Conservation (phyloP, 73 alveolate species). For the Blepharisma stoltei region DNA sequence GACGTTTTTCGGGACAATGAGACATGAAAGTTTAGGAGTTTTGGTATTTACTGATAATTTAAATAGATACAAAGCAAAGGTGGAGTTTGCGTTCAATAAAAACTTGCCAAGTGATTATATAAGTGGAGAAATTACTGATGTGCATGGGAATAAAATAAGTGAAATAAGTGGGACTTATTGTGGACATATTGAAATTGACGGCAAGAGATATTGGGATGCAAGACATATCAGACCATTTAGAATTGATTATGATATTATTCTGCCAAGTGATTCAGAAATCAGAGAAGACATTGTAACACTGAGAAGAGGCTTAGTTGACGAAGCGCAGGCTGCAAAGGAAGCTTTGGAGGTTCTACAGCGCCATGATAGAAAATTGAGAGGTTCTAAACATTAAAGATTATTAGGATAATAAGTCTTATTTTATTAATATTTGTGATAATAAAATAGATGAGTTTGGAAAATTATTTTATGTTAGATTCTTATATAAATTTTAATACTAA, state of each 20-base stretch:
- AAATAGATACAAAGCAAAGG: slow-evolving; percentile 45
- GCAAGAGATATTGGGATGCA: slow-evolving; percentile 94
- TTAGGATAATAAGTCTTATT: no score
- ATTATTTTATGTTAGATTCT: no score
- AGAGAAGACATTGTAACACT: slow-evolving; percentile 71
- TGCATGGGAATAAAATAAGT: slow-evolving; percentile 45
- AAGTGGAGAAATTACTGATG: slow-evolving; percentile 69
- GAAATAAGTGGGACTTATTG: slow-evolving; percentile 79
- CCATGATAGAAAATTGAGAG: slow-evolving; percentile 72
- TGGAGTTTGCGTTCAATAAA: slow-evolving; percentile 55
- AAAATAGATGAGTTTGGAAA: no score
- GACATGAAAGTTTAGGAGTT: slow-evolving; percentile 58
- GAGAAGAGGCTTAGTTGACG: slow-evolving; percentile 67
- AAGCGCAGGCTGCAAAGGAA: slow-evolving; percentile 88
- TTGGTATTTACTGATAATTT: slow-evolving; percentile 57
- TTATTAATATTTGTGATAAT: no score
- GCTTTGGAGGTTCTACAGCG: slow-evolving; percentile 71
- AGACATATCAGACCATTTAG: slow-evolving; percentile 53
- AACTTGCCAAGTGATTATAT: slow-evolving; percentile 74
- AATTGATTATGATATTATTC: slow-evolving; percentile 27
- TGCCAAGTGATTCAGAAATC: slow-evolving; percentile 69
- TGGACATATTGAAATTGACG: slow-evolving; percentile 93
- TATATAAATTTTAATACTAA: no score
- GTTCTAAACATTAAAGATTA: neutral
- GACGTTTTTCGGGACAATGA: slow-evolving; percentile 70